phyloP scores from a whole-genome alignment of 2,329 filamentous ascomycete species.

The Pyricularia sp. region DNA sequence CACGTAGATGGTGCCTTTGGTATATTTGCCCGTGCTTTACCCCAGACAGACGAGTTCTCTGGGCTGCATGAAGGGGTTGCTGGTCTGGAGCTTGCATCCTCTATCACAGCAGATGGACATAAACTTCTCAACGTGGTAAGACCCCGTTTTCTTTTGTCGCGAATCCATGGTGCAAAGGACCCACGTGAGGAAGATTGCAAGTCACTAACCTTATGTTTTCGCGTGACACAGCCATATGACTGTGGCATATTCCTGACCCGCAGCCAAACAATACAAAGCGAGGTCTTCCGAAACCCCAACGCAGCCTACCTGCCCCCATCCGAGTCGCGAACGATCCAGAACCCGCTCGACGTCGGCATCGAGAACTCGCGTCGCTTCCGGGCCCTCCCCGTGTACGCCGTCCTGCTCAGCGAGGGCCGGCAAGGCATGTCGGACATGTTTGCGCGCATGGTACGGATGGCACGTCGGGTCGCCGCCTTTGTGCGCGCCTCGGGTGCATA shows the following conservation, averaged over 20 bases:
- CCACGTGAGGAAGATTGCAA: neutral
- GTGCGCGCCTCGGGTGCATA: slow-evolving; percentile 53
- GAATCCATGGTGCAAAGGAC: neutral
- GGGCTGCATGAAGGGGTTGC: slow-evolving; percentile 38
- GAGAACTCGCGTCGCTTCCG: slow-evolving; percentile 90
- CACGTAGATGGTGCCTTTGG: slow-evolving; percentile 91
- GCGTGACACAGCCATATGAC: slow-evolving; percentile 66
- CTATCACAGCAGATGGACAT: slow-evolving; percentile 78
- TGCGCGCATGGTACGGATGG: slow-evolving; percentile 60
- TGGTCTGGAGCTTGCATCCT: slow-evolving; percentile 75
- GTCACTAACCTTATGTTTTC: slow-evolving; percentile 5
- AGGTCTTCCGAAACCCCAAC: slow-evolving; percentile 74
- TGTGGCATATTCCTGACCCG: slow-evolving; percentile 81
- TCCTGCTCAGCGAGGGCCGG: slow-evolving; percentile 64
- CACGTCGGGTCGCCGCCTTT: slow-evolving; percentile 56
- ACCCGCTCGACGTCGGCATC: slow-evolving; percentile 76
- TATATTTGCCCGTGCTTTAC: slow-evolving; percentile 63
- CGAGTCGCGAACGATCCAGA: slow-evolving; percentile 46
- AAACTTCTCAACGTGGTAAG: slow-evolving; percentile 82
- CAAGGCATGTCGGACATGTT: slow-evolving; percentile 62
- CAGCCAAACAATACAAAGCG: slow-evolving; percentile 44
- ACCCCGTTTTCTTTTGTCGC: neutral
- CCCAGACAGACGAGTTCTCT: slow-evolving; percentile 44
- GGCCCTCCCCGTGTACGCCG: slow-evolving; percentile 81
- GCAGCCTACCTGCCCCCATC: slow-evolving; percentile 62